Percentiles rank a stretch among this genome's conserved stretches.
phyloP scores from a whole-genome alignment of 2,329 filamentous ascomycete species.

The Fusarium algeriense region DNA sequence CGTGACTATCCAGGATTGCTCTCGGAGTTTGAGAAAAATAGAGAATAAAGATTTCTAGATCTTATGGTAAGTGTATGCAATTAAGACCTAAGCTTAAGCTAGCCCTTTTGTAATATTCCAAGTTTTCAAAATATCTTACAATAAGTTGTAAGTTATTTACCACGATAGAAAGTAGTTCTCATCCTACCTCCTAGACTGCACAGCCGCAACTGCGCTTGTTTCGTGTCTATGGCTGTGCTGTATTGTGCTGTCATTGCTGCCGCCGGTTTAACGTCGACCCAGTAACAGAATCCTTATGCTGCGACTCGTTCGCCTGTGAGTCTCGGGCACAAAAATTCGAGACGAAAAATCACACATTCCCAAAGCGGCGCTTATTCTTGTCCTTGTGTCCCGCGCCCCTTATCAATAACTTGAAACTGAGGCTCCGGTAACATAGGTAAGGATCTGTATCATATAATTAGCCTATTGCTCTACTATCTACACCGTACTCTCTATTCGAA shows the following conservation, averaged over 20 bases:
- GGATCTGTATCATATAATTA: constrained; percentile 19
- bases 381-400: constrained; percentile 20
- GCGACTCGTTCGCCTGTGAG: constrained; percentile 13
- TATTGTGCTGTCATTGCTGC: constrained; percentile 18
- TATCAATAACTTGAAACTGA: constrained; percentile 17
- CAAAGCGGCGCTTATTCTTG: constrained; percentile 2
- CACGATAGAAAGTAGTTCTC: not conserved
- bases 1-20: not conserved
- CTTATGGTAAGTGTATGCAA: not conserved
- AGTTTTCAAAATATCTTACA: not conserved
- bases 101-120: not conserved
- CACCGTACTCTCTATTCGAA: not conserved
- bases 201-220: constrained; percentile 43
- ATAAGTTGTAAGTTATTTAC: not conserved
- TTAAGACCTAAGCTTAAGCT: not conserved
- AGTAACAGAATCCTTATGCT: constrained; percentile 8
- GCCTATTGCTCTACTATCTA: not conserved
- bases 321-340: constrained; percentile 14
- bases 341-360: constrained; percentile 8
- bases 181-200: not conserved
- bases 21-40: not conserved
- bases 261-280: constrained; percentile 9
- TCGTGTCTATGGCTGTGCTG: constrained; percentile 23
- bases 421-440: constrained; percentile 18
- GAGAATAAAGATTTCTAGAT: not conserved